Percentiles rank a stretch among this genome's conserved stretches.
These are phyloP conservation scores for Leishmania arabica DNA, from an alignment of 208 protist genomes.

Conservation along the genomic window DNA sequence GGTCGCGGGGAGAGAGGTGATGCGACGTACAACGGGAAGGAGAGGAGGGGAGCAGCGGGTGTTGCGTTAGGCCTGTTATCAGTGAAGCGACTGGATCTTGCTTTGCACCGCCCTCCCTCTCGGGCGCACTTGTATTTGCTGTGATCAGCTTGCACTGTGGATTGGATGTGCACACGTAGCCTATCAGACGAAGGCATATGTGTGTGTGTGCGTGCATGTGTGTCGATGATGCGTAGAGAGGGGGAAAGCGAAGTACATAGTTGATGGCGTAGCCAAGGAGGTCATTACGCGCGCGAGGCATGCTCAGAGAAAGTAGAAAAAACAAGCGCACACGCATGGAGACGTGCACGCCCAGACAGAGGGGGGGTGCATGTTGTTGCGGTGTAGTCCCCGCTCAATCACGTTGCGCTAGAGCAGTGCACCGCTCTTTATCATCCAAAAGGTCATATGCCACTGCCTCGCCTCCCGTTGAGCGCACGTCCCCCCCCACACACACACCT, in stretches of 20 bases:
- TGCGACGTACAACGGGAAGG: not conserved
- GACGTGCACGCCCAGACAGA: not conserved
- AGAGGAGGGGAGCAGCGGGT: not conserved
- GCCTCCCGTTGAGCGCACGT: not conserved
- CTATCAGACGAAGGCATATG: not conserved
- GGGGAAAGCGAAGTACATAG: not conserved
- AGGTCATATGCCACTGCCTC: not conserved
- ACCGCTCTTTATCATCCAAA: not conserved
- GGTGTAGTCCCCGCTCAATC: not conserved
- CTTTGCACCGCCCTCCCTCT: not conserved
- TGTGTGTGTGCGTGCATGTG: no score
- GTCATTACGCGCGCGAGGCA: not conserved
- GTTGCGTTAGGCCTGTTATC: not conserved
- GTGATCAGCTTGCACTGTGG: not conserved
- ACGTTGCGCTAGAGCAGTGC: not conserved
- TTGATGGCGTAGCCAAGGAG: not conserved
- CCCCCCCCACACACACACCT: no score
- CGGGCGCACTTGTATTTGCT: not conserved
- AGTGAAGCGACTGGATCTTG: not conserved
- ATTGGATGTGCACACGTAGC: not conserved
- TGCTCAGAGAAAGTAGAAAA: not conserved
- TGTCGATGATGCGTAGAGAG: not conserved
- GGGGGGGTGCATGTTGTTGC: not conserved
- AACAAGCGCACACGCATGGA: not conserved
- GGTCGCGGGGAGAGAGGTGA: not conserved